A percentile compares a stretch with the other conserved stretches of the same genome.
These are phyloP conservation scores for Trichomonas vaginalis DNA, from an alignment of 208 protist genomes.

Conservation along the genomic window DNA sequence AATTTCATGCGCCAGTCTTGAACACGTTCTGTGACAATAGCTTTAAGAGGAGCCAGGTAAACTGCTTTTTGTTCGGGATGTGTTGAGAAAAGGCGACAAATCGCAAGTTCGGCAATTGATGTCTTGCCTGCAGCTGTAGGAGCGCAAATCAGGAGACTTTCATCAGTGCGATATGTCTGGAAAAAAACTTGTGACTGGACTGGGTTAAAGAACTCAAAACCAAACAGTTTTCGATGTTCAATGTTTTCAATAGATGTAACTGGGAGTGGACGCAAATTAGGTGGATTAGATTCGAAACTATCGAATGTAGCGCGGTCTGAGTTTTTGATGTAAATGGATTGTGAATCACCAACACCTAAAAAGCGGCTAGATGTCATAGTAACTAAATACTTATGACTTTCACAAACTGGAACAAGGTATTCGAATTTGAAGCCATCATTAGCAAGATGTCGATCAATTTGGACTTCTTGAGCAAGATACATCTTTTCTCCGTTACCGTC, in stretches of 20 bases:
- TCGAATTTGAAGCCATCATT: background rate
- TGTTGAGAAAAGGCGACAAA: slow-evolving; percentile 72
- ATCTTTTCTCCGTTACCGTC: background rate
- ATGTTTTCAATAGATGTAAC: background rate
- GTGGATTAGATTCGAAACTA: background rate
- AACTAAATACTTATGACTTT: background rate
- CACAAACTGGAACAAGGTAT: background rate
- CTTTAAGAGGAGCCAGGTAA: slow-evolving; percentile 98
- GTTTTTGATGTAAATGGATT: background rate
- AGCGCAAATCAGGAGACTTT: slow-evolving; percentile 87
- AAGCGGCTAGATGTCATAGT: background rate
- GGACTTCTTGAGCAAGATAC: background rate
- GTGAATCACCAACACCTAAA: background rate
- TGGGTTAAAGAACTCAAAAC: slow-evolving; percentile 90
- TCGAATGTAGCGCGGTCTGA: background rate
- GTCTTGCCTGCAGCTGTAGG: slow-evolving; percentile 93
- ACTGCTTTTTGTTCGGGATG: slow-evolving; percentile 55
- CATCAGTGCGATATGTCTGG: slow-evolving; percentile 74
- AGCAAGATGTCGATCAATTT: background rate
- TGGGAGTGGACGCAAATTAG: background rate
- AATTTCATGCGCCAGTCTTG: slow-evolving; percentile 82
- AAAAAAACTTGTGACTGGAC: slow-evolving; percentile 78
- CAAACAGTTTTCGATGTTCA: slow-evolving; percentile 41
- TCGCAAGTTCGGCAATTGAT: slow-evolving; percentile 85
- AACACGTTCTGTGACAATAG: slow-evolving; percentile 91